A percentile compares a stretch with the other conserved stretches of the same genome.
phyloP scores from a whole-genome alignment of 192 early-diverging fungal species.

The Chytriomyces hyalinus region DNA sequence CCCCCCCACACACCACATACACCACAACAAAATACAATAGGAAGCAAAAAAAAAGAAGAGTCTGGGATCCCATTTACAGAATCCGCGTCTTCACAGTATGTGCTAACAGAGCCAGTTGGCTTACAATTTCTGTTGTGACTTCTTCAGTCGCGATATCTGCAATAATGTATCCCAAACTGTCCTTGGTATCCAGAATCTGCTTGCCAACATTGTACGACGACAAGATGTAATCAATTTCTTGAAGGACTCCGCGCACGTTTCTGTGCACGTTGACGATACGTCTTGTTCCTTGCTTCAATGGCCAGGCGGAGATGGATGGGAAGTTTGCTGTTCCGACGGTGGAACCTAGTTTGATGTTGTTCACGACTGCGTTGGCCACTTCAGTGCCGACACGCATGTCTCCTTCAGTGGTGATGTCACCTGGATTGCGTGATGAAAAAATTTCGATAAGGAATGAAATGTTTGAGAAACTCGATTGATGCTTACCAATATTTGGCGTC shows the following conservation, averaged over 20 bases:
- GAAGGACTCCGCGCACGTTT: slow-evolving; percentile 55
- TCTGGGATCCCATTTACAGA: slow-evolving; percentile 29
- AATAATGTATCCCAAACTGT: slow-evolving; percentile 56
- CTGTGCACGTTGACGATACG: slow-evolving; percentile 56
- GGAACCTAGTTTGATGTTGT: slow-evolving; percentile 51
- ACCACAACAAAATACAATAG: not conserved
- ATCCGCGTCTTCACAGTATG: slow-evolving; percentile 57
- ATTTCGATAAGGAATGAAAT: not conserved
- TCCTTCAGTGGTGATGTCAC: slow-evolving; percentile 46
- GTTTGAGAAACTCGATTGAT: not conserved
- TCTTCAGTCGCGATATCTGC: slow-evolving; percentile 52
- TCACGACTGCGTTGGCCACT: slow-evolving; percentile 41
- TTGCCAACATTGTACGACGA: slow-evolving; percentile 60
- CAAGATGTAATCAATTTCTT: slow-evolving; percentile 59
- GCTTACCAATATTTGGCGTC: slow-evolving; percentile 50
- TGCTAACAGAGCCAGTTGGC: slow-evolving; percentile 53
- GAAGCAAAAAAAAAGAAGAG: not conserved
- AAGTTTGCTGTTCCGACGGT: slow-evolving; percentile 60
- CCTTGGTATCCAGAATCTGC: slow-evolving; percentile 59
- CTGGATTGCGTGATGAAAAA: not conserved
- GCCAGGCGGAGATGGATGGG: slow-evolving; percentile 49
- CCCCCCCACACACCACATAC: no score
- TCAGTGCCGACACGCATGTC: slow-evolving; percentile 48
- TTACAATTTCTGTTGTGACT: slow-evolving; percentile 56
- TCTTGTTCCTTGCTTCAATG: slow-evolving; percentile 38